These are phyloP conservation scores for Ophiostoma tasmaniense DNA, from an alignment of 2,329 filamentous ascomycete genomes.

Conservation along the genomic window DNA sequence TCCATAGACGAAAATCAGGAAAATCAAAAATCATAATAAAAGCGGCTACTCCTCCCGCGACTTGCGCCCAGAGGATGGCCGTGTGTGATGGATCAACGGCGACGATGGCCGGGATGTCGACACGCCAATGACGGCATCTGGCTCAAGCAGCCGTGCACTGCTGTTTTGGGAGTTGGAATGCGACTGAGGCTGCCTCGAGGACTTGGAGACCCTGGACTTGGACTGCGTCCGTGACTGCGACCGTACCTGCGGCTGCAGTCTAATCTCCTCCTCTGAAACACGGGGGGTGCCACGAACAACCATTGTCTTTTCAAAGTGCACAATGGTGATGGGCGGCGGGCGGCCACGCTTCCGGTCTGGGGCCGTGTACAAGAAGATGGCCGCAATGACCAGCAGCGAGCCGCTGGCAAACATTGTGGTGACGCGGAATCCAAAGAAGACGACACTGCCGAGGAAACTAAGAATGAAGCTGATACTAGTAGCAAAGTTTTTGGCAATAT, in stretches of 20 bases:
- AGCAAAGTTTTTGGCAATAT: constrained; percentile 89
- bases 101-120: constrained; percentile 41
- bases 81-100: constrained; percentile 33
- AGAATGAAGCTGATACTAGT: constrained; percentile 86
- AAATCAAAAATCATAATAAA: neutral
- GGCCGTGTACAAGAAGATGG: constrained; percentile 77
- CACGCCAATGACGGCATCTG: constrained; percentile 30
- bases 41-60: constrained; percentile 30
- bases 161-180: neutral
- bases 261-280: constrained; percentile 27
- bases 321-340: constrained; percentile 59
- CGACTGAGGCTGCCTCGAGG: neutral
- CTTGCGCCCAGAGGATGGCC: constrained; percentile 31
- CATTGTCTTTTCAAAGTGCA: constrained; percentile 67
- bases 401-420: constrained; percentile 72
- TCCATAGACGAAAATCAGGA: neutral
- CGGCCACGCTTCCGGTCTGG: constrained; percentile 52
- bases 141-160: constrained; percentile 28
- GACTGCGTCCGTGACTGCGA: neutral
- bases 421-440: constrained; percentile 73
- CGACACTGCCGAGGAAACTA: constrained; percentile 75
- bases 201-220: neutral
- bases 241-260: constrained; percentile 31
- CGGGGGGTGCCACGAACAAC: constrained; percentile 37
- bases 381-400: constrained; percentile 66